A percentile compares a stretch with the other conserved stretches of the same genome.
Conservation (phyloP, 345 rosid genomes). For the Pelargonium nanum region DNA sequence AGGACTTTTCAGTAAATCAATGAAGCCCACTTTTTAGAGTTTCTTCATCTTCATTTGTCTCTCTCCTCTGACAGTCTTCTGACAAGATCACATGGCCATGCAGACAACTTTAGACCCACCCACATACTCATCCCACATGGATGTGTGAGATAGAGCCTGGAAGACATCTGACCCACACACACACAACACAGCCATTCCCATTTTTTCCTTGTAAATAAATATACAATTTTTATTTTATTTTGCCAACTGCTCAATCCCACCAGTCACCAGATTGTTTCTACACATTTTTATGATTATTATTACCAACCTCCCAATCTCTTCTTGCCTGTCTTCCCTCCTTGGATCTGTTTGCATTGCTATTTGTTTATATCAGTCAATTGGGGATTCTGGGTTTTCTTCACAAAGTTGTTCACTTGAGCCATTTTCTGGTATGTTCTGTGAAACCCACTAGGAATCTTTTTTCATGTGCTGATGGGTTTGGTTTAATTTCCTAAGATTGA, state of each 20-base stretch:
- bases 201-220: background rate
- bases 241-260: constrained; percentile 13
- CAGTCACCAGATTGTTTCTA: constrained; percentile 7
- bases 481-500: background rate
- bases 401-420: background rate
- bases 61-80: constrained; percentile 3
- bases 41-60: background rate
- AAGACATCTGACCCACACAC: constrained; percentile 29
- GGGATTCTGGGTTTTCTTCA: background rate
- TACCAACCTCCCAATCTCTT: constrained; percentile 21
- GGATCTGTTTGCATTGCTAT: constrained; percentile 38
- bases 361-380: constrained; percentile 5
- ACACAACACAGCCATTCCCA: background rate
- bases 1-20: no score
- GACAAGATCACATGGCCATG: constrained; percentile 58
- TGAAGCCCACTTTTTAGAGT: no score
- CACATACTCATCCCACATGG: constrained; percentile 53
- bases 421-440: constrained; percentile 14
- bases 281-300: constrained; percentile 6
- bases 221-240: background rate
- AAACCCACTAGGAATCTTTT: constrained; percentile 8
- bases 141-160: constrained; percentile 23
- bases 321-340: constrained; percentile 36
- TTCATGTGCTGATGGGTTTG: background rate
- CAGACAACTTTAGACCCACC: constrained; percentile 54